Base-by-base conservation (phyloP, 495 filamentous ascomycete genomes). In the Xylaria scruposa region DNA sequence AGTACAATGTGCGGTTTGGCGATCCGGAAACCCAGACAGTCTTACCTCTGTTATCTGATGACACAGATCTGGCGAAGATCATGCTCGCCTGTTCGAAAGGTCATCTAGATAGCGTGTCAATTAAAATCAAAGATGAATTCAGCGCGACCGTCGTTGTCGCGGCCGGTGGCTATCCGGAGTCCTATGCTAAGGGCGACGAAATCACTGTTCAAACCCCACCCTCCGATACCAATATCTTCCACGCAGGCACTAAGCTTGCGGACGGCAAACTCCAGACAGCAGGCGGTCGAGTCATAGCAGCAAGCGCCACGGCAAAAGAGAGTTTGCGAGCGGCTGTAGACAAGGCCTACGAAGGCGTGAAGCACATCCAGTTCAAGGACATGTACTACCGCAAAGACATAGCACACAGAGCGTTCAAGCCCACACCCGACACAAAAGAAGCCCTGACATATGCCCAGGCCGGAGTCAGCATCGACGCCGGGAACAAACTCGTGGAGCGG, bases 1-100 rank as follows among this genome's bases (percentile, higher is more conserved):
- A 99, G 81, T 99, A 99, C 83, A 99, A 99, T 75, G 95, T 97
- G 62, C 91, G 96, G 67, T 97, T 97, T 73, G 96, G 96, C 42
- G 95, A 99, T 75, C 96, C 96, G 24, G 96, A 99, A 82, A 97
- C 94, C 0, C 95, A 99, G 83, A 98, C 94, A 13, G 86, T 97
- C 8, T 85, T 99, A 8, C 91, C 94, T 17, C 86, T 98, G 24
- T 85, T 99, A 71, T 91, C 87, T 68, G 79, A 86, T 61, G 91
- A 96, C 70, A 93, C 92, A 46, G 95, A 99, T 83, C 84, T 99
- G 70, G 95, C 95, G 0, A 89, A 97, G 79, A 88, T 98, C 66
- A 94, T 98, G 90, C 83, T 93, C 58, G 95, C 94, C 58, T 97
- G 94, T 81, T 90, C 92, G 4, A 88, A 91, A 53, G 72, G 91